These are phyloP conservation scores for Nothomitra cinnamomea DNA, from an alignment of 2,329 filamentous ascomycete genomes.

Conservation along the genomic window DNA sequence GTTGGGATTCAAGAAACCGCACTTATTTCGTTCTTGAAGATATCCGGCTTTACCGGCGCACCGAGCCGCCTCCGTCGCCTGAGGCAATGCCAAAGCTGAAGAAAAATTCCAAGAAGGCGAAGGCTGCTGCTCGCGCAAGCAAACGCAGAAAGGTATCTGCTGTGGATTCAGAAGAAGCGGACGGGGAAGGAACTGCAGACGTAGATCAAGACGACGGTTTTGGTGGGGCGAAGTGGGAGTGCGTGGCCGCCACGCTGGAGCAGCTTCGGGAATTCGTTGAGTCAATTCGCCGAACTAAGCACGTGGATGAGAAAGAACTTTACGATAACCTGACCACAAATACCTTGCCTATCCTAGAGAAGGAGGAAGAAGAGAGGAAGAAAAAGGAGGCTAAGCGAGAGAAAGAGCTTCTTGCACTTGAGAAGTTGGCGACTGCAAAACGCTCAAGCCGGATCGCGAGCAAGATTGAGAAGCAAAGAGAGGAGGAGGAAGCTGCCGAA, in stretches of 20 bases:
- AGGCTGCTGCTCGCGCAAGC: conserved; percentile 45
- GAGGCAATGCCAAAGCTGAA: conserved; percentile 41
- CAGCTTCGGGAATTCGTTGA: conserved; percentile 60
- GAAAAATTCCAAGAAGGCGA: conserved; percentile 47
- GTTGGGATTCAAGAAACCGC: conserved; percentile 77
- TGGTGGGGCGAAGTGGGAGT: conserved; percentile 76
- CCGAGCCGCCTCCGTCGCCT: conserved; percentile 50
- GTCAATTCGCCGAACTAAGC: conserved; percentile 55
- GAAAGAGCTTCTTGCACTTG: conserved; percentile 62
- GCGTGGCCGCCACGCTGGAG: conserved; percentile 62
- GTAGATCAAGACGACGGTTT: conserved; percentile 39
- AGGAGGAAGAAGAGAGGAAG: conserved; percentile 49
- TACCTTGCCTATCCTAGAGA: conserved; percentile 70
- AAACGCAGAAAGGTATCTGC: conserved; percentile 51
- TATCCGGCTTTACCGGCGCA: conserved; percentile 76
- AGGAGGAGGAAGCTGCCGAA: conserved; percentile 53
- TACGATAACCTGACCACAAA: conserved; percentile 56
- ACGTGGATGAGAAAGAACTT: conserved; percentile 71
- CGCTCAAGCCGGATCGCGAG: conserved; percentile 76
- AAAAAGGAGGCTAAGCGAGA: conserved; percentile 60
- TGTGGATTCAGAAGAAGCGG: conserved; percentile 23
- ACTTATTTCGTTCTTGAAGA: conserved; percentile 87
- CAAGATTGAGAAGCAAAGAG: conserved; percentile 61
- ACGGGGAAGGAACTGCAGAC: conserved; percentile 22
- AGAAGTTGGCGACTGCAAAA: conserved; percentile 86